phyloP scores from a whole-genome alignment of 2,329 filamentous ascomycete species.

The Aureobasidium leucospermi region DNA sequence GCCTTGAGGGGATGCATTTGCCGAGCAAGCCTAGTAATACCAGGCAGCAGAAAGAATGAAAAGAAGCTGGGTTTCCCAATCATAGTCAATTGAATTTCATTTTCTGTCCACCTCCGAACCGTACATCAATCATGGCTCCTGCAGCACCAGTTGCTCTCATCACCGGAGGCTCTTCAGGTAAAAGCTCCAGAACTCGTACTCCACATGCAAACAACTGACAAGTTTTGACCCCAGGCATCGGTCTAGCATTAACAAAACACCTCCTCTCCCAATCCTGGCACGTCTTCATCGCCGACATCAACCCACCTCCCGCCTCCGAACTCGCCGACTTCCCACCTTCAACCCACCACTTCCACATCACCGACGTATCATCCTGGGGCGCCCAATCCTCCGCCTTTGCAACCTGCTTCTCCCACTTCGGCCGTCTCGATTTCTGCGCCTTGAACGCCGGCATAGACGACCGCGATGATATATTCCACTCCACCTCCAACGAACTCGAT shows the following conservation, averaged over 20 bases:
- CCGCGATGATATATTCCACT: constrained; percentile 28
- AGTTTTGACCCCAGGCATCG: constrained; percentile 26
- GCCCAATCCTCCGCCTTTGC: constrained; percentile 22
- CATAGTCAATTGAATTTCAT: not conserved
- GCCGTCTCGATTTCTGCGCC: constrained; percentile 26
- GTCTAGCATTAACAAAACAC: constrained; percentile 36
- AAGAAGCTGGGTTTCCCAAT: no score
- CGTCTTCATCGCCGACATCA: constrained; percentile 40
- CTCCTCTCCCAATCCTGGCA: constrained; percentile 32
- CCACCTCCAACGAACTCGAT: constrained; percentile 17
- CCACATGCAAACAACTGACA: not conserved
- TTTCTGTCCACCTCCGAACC: not conserved
- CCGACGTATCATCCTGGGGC: constrained; percentile 26
- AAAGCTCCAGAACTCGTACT: not conserved
- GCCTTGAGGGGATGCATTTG: not conserved
- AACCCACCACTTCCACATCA: constrained; percentile 28
- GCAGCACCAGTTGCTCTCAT: constrained; percentile 33
- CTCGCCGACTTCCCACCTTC: constrained; percentile 14
- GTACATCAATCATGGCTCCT: not conserved
- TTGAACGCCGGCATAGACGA: constrained; percentile 31
- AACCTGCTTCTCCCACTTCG: constrained; percentile 18
- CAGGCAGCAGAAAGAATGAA: no score
- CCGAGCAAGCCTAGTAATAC: not conserved
- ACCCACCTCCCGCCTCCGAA: constrained; percentile 25
- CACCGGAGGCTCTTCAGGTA: constrained; percentile 36